Conservation (phyloP, 2,329 filamentous ascomycete genomes). For the Epichloe bromicola region DNA sequence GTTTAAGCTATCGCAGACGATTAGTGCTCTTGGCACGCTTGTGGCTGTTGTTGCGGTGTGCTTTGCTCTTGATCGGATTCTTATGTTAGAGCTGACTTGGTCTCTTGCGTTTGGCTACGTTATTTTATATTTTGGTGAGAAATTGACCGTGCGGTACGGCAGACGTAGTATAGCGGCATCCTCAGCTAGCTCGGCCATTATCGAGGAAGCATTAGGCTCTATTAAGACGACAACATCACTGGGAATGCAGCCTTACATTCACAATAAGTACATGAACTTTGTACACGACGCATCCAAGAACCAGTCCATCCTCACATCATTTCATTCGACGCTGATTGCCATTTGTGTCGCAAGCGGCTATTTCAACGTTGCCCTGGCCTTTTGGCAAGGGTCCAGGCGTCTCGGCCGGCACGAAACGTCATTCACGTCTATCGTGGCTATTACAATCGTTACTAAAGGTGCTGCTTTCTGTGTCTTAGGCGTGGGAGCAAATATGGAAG, state of each 20-base stretch:
- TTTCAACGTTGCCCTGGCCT: slow-evolving; percentile 23
- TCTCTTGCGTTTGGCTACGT: not conserved
- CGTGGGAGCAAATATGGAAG: slow-evolving; percentile 11
- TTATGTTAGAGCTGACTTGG: not conserved
- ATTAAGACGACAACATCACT: not conserved
- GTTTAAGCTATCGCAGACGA: not conserved
- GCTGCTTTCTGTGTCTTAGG: slow-evolving; percentile 5
- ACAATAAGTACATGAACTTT: not conserved
- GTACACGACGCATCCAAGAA: not conserved
- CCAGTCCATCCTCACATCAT: not conserved
- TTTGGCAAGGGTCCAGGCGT: slow-evolving; percentile 27
- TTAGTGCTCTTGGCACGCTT: not conserved
- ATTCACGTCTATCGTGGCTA: slow-evolving; percentile 20
- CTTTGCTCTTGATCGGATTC: not conserved
- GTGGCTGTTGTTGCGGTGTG: not conserved
- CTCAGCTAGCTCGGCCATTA: not conserved
- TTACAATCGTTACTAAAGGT: slow-evolving; percentile 3
- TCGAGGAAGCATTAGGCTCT: not conserved
- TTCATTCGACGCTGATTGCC: not conserved
- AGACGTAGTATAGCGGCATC: not conserved
- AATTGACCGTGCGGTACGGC: not conserved
- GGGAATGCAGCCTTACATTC: not conserved
- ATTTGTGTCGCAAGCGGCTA: slow-evolving; percentile 21
- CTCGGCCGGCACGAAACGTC: slow-evolving; percentile 18
- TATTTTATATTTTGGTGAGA: not conserved